Evolutionary conservation across 2,329 filamentous ascomycete species (phyloP), one percentile per base, ranked within the genome.

Genomic region (Magnaporthiopsis rhizophila): DNA sequence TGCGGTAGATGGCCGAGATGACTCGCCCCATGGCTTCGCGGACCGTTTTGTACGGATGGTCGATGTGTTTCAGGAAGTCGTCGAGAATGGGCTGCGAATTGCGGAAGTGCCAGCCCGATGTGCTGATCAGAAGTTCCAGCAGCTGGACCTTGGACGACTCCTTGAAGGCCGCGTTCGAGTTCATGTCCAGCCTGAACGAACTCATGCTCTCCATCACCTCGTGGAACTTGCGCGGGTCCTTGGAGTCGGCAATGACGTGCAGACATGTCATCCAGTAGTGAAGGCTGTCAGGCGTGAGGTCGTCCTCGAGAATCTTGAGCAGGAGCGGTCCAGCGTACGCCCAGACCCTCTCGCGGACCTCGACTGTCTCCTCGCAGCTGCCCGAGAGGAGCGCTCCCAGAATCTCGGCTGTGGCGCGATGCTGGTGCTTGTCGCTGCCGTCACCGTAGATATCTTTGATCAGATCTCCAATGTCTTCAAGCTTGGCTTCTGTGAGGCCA

Each of bases 41-140:
- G 7, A 99, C 95, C 36, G 92, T 90, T 79, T 99, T 99, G 80
- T 99, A 99, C 0, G 95, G 95, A 74, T 99, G 95, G 72, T 99
- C 92, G 57, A 99, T 87, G 74, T 99, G 95, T 30, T 84, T 82
- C 66, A 99, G 80, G 77, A 98, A 97, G 74, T 99, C 87, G 45
- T 96, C 82, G 8, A 97, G 79, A 62, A 99, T 94, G 0, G 93
- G 92, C 76, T 91, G 86, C 69, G 96, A 91, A 13, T 92, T 81
- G 67, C 92, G 92, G 81, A 97, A 99, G 75, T 99, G 95, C 95
- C 96, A 99, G 1, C 95, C 95, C 50, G 88, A 86, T 71, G 97
- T 92, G 59, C 88, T 87, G 65, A 99, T 90, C 67, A 91, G 85
- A 69, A 96, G 92, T 69, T 97, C 92, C 24, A 99, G 81, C 36